Evolutionary conservation across 139 green algal genomes (phyloP).

Genomic region (Chlorella ohadii): DNA sequence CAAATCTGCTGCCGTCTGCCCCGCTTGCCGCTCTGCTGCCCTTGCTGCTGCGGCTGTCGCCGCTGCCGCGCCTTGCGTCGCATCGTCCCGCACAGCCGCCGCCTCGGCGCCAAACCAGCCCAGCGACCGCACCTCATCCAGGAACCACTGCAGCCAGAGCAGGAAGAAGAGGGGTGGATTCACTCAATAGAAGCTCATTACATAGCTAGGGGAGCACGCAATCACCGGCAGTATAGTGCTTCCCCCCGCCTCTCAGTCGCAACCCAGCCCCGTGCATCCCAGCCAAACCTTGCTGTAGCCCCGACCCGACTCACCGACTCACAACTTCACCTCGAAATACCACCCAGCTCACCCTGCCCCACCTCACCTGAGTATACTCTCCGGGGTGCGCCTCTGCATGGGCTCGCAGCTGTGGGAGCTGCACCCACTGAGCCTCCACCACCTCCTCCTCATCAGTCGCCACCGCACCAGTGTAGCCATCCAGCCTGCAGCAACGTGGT

Average conservation of each 20-base stretch:
- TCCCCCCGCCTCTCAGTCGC: no score
- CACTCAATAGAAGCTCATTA: no score
- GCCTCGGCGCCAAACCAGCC: conserved; percentile 17
- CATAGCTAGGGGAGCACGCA: no score
- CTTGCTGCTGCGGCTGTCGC: neutral
- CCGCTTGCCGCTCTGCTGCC: neutral
- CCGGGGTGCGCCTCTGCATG: neutral
- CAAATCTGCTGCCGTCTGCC: neutral
- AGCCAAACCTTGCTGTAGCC: no score
- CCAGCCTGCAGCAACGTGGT: neutral
- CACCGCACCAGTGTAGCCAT: neutral
- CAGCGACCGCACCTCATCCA: conserved; percentile 20
- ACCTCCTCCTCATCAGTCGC: conserved; percentile 12
- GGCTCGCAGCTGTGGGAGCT: neutral
- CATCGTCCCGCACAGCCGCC: no score
- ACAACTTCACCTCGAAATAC: neutral
- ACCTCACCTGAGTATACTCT: conserved; percentile 25
- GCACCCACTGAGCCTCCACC: neutral
- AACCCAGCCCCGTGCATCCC: no score
- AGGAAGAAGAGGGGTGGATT: neutral
- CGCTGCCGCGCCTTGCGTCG: neutral
- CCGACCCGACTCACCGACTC: no score
- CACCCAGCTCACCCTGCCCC: neutral
- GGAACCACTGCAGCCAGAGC: conserved; percentile 1
- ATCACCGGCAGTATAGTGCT: no score